Base-by-base conservation (phyloP, 208 protist genomes). In the Leptomonas seymouri region DNA sequence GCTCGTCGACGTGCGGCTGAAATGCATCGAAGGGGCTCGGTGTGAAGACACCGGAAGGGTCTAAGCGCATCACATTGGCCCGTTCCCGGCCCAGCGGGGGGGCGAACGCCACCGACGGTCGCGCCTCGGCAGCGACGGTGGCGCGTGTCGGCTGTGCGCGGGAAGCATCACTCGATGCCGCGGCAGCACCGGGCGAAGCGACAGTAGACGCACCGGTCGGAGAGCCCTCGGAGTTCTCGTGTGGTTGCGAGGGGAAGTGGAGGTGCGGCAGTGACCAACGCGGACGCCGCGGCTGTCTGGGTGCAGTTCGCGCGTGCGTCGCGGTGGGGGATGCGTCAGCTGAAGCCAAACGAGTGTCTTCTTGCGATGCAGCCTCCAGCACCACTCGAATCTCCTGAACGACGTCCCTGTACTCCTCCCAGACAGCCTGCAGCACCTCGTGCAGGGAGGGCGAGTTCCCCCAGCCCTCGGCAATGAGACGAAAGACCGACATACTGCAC, bases 391-490 rank as follows among this genome's bases (percentile, higher is more conserved):
- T 70, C 18, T 70, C 51, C 15, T 49, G 16, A 74, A 87, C 67
- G 42, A 75, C 31, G 30, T 61, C 41, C 21, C 59, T 67, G 68
- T 91, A 88, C 49, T 74, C 54, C 23, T 55, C 61, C 82, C 82
- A 91, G 46, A 25, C 67, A 15, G 65, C 70, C 51, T 74, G 75
- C 48, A 95, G 34, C 30, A 95, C 71, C 7, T 87, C 78, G 0
- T 54, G 53, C 49, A 95, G 77, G 8, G 76, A 80, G 2, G 79
- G 74, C 12, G 78, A 77, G 51, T 76, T 77, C 23, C 81, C 86
- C 90, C 90, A 95, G 23, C 85, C 85, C 31, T 93, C 73, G 15
- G 87, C 87, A 55, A 93, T 73, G 2, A 89, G 34, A 23, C 80
- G 80, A 51, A 93, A 73, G 28, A 91, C 80, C 1, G 78, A 72